Evolutionary conservation across 208 protist species (phyloP), one percentile per base, ranked within the genome.

Genomic region (Crithidia expoeki): DNA sequence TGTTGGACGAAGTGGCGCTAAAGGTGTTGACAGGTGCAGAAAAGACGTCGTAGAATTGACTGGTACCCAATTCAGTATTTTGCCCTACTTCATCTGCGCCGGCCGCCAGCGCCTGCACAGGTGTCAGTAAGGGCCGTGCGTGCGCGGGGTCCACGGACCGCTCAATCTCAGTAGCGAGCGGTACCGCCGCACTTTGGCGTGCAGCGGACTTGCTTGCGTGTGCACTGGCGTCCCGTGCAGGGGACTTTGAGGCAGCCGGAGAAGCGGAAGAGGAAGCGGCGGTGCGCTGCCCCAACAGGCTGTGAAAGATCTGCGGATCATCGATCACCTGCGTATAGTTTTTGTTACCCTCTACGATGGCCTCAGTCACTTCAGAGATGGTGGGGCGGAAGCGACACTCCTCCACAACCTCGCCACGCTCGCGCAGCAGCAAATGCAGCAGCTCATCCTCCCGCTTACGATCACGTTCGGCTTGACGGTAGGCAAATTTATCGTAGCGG

Each of bases 371-470:
- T 19, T 47, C 21, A 10, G 61, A 69, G 46, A 68, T 50, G 27
- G 51, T 30, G n/a, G 61, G 70, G 61, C 55, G 70, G 61, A 75
- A 69, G 52, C 59, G 51, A 34, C 61, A 69, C 12, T 51, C 60
- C 30, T 36, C n/a, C 32, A 59, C 40, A 30, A 59, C 70, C 11
- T 51, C 46, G 59, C 32, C 19, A 32, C 61, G 27, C 51, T 64
- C 36, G 27, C 49, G 27, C 38, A 68, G 38, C 14, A 59, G 52
- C 12, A 52, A 14, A 27, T 32, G 28, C 30, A 68, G 53, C 51
- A 69, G 27, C 30, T 68, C 53, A 27, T 66, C 56, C 36, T 61
- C 6, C 12, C 72, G 55, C 19, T 38, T 32, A 17, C 67, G 57
- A 32, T 65, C 56, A 4, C 47, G 46, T 27, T 66, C 57, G 19